Evolutionary conservation across 305 asterid genomes (phyloP).

Genomic region (Fraxinus dipetala): DNA sequence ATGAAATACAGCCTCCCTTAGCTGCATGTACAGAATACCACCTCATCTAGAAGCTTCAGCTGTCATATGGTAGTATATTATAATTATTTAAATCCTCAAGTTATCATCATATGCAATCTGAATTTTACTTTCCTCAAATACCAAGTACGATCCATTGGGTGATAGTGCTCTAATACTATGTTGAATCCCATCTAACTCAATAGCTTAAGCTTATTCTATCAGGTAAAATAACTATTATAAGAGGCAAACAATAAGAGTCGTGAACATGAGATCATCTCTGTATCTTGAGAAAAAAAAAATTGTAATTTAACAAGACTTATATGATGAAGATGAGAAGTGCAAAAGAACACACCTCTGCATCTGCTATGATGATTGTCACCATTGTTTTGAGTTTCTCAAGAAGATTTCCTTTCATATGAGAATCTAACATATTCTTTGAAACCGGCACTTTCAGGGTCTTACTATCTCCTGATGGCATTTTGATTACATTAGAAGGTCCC

Average conservation of each 20-base stretch:
- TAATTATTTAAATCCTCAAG: neutral
- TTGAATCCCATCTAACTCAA: neutral
- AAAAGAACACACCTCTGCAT: slow-evolving; percentile 71
- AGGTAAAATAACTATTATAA: neutral
- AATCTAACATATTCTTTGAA: slow-evolving; percentile 74
- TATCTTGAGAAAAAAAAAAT: neutral
- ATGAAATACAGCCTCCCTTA: neutral
- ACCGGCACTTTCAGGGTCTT: slow-evolving; percentile 71
- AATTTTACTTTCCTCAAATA: neutral
- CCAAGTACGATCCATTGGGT: neutral
- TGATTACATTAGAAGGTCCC: slow-evolving; percentile 50
- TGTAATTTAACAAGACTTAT: neutral
- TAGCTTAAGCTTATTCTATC: neutral
- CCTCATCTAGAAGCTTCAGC: neutral
- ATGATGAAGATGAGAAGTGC: slow-evolving; percentile 5
- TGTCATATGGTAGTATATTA: neutral
- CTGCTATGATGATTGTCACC: slow-evolving; percentile 71
- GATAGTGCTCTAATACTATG: neutral
- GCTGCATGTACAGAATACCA: neutral
- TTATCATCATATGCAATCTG: neutral
- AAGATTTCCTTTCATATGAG: slow-evolving; percentile 73
- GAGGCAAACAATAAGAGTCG: neutral
- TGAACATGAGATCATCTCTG: neutral
- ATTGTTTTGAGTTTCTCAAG: slow-evolving; percentile 48
- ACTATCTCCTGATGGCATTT: slow-evolving; percentile 86